These are phyloP conservation scores for Xylaria sp. DNA, from an alignment of 2,329 filamentous ascomycete genomes.

Conservation along the genomic window DNA sequence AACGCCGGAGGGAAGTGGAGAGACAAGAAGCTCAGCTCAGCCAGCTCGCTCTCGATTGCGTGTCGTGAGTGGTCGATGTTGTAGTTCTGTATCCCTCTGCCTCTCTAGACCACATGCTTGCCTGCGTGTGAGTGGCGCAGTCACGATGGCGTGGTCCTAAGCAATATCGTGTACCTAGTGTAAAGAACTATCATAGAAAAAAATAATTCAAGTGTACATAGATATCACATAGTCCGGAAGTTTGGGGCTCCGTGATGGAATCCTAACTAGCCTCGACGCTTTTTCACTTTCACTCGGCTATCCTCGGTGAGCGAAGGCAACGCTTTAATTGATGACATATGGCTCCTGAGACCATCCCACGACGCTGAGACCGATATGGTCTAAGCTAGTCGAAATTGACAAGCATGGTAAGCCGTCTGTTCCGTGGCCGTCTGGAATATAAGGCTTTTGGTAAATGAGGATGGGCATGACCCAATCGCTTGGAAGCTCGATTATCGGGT, in stretches of 20 bases:
- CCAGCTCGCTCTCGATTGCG: slow-evolving; percentile 9
- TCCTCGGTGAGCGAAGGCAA: slow-evolving; percentile 29
- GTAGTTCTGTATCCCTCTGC: not conserved
- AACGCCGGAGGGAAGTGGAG: slow-evolving; percentile 26
- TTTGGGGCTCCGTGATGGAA: slow-evolving; percentile 10
- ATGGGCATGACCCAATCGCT: slow-evolving; percentile 12
- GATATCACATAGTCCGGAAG: not conserved
- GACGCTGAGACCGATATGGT: slow-evolving; percentile 14
- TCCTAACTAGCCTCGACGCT: not conserved
- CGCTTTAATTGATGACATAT: slow-evolving; percentile 1
- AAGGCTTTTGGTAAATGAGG: slow-evolving; percentile 12
- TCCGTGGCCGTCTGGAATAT: slow-evolving; percentile 11
- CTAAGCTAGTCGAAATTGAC: slow-evolving; percentile 1
- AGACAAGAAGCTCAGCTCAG: slow-evolving; percentile 8
- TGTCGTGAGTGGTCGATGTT: slow-evolving; percentile 21
- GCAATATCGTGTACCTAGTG: not conserved
- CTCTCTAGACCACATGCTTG: slow-evolving; percentile 7
- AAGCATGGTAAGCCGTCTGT: slow-evolving; percentile 5
- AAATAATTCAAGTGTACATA: not conserved
- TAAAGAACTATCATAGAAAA: slow-evolving; percentile 1
- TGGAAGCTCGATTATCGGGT: not conserved
- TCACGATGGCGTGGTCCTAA: slow-evolving; percentile 2
- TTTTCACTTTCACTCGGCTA: slow-evolving; percentile 6
- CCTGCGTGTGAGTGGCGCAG: slow-evolving; percentile 33
- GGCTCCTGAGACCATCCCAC: slow-evolving; percentile 5